phyloP scores from a whole-genome alignment of 352 stramenopile genomes.

The Globisporangium ultimum region DNA sequence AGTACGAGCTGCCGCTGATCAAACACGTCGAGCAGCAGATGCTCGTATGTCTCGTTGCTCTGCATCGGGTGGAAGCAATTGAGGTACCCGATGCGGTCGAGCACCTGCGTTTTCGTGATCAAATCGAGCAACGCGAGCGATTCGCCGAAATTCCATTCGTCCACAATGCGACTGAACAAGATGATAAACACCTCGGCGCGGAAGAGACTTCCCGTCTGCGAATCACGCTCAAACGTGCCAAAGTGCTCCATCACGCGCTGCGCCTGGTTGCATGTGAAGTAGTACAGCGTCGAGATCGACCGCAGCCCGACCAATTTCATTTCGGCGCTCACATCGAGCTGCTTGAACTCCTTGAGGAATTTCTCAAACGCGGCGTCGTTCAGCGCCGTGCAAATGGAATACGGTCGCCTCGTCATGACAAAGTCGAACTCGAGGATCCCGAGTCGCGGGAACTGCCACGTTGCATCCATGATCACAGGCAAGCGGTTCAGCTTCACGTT shows the following conservation, averaged over 20 bases:
- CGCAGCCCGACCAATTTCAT: conserved; percentile 69
- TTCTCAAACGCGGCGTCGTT: conserved; percentile 67
- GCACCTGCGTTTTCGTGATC: conserved; percentile 56
- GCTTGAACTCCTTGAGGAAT: conserved; percentile 78
- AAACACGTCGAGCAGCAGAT: conserved; percentile 39
- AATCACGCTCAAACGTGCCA: conserved; percentile 62
- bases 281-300: conserved; percentile 67
- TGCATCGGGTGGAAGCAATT: conserved; percentile 67
- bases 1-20: conserved; percentile 59
- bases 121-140: conserved; percentile 63
- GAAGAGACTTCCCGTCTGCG: conserved; percentile 44
- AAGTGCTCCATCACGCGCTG: conserved; percentile 82
- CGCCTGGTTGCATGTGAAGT: conserved; percentile 61
- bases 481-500: conserved; percentile 65
- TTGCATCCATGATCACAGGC: conserved; percentile 37
- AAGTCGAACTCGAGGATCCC: conserved; percentile 77
- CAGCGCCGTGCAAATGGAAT: conserved; percentile 51
- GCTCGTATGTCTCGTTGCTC: conserved; percentile 45
- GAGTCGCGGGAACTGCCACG: conserved; percentile 62
- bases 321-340: conserved; percentile 51
- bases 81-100: conserved; percentile 58
- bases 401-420: conserved; percentile 54
- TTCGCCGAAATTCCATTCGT: conserved; percentile 69
- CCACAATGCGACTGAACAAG: conserved; percentile 58
- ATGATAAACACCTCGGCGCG: conserved; percentile 74